Evolutionary conservation across 2,329 filamentous ascomycete species (phyloP).

Genomic region (Beauveria bassiana): DNA sequence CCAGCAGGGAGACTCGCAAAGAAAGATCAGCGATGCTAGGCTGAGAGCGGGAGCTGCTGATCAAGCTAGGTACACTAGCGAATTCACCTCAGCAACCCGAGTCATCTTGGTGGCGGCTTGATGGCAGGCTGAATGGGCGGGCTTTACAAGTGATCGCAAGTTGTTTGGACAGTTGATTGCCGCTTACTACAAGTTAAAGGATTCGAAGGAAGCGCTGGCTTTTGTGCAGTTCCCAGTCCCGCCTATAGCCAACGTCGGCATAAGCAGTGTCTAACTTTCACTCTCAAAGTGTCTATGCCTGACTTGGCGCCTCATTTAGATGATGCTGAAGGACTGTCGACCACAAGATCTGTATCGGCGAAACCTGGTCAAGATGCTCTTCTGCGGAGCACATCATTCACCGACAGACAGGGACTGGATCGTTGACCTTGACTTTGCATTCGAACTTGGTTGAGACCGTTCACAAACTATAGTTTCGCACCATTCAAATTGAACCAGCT

Average conservation of each 20-base stretch:
- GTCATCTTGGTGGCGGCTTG: background rate
- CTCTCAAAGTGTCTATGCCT: constrained; percentile 1
- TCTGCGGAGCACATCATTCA: background rate
- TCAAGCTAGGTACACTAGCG: background rate
- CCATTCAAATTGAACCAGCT: too few species aligned
- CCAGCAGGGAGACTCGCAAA: background rate
- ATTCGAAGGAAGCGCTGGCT: background rate
- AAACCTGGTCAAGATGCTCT: background rate
- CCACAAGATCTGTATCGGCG: too few species aligned
- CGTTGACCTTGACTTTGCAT: too few species aligned
- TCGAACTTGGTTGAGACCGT: too few species aligned
- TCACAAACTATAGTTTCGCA: too few species aligned
- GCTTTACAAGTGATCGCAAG: background rate
- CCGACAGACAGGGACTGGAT: too few species aligned
- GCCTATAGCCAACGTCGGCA: background rate
- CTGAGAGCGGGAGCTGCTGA: background rate
- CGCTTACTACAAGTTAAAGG: too few species aligned
- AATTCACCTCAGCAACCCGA: background rate
- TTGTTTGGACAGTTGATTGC: background rate
- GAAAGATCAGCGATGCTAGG: background rate
- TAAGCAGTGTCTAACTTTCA: background rate
- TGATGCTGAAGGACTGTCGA: background rate
- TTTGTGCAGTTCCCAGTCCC: background rate
- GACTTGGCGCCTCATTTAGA: background rate
- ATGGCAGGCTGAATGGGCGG: background rate